Evolutionary conservation across 306 rosid species (phyloP).

Genomic region (Cucurbita pepo): DNA sequence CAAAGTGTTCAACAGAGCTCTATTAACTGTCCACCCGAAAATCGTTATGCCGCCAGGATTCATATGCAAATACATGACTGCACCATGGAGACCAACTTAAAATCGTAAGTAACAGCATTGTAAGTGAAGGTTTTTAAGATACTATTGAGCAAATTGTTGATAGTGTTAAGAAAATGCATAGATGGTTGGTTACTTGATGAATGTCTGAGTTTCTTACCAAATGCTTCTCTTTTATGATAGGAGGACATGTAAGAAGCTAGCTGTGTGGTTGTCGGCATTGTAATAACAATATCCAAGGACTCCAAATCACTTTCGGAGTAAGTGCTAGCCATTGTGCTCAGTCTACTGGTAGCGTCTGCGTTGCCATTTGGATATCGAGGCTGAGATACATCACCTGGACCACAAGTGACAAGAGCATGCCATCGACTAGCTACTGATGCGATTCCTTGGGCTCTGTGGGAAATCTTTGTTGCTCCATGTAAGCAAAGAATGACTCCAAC

Average conservation of each 20-base stretch:
- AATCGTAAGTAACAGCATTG: background rate
- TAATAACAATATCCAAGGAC: constrained; percentile 13
- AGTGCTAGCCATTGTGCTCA: constrained; percentile 2
- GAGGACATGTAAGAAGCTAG: constrained; percentile 21
- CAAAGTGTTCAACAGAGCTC: constrained; percentile 19
- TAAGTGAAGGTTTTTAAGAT: background rate
- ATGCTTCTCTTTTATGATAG: constrained; percentile 28
- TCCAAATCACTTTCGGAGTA: constrained; percentile 31
- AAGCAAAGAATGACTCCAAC: constrained; percentile 27
- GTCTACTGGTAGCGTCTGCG: background rate
- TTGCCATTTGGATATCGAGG: background rate
- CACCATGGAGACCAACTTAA: background rate
- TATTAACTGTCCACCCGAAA: constrained; percentile 29
- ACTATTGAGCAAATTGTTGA: background rate
- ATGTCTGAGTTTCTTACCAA: constrained; percentile 16
- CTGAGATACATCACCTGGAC: constrained; percentile 6
- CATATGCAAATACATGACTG: constrained; percentile 31
- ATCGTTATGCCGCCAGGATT: constrained; percentile 21
- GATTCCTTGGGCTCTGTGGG: constrained; percentile 32
- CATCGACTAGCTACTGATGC: constrained; percentile 30
- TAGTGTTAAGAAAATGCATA: background rate
- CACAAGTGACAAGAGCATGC: constrained; percentile 42
- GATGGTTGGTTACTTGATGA: background rate
- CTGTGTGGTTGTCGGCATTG: constrained; percentile 22
- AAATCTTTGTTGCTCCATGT: constrained; percentile 31